Conservation (phyloP, 139 green algal species). For the Yamagishiella unicocca region DNA sequence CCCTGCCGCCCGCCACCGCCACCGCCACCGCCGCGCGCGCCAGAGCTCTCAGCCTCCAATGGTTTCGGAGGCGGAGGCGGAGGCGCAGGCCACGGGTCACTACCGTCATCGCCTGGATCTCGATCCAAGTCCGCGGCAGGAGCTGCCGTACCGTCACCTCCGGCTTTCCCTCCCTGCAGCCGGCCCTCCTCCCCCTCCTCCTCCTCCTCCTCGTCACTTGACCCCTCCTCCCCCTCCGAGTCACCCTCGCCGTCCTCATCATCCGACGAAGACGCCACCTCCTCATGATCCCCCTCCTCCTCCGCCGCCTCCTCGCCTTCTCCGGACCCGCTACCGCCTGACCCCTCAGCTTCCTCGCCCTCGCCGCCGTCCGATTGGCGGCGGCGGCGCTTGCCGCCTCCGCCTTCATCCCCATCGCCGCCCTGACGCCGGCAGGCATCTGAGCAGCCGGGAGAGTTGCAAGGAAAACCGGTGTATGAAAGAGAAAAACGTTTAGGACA, state of each 20-base stretch:
- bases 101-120: slow-evolving; percentile 7
- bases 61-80: background rate
- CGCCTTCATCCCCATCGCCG: background rate
- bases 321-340: too few species aligned
- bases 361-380: background rate
- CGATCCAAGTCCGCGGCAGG: background rate
- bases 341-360: background rate
- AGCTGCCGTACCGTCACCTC: background rate
- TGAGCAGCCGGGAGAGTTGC: too few species aligned
- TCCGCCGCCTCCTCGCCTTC: slow-evolving; percentile 33
- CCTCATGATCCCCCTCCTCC: slow-evolving; percentile 47
- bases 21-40: background rate
- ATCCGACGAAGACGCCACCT: background rate
- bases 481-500: too few species aligned
- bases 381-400: background rate
- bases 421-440: background rate
- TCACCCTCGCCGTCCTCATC: slow-evolving; percentile 1
- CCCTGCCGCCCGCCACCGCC: background rate
- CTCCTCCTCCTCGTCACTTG: slow-evolving; percentile 33
- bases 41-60: background rate
- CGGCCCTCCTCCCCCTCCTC: slow-evolving; percentile 33
- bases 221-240: slow-evolving; percentile 33
- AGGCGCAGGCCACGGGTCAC: background rate
- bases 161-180: background rate
- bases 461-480: too few species aligned